Evolutionary conservation across 2,329 filamentous ascomycete genomes (phyloP), one percentile per base, ranked within the genome.

Genomic region (Scopulariopsis brevicaulis): DNA sequence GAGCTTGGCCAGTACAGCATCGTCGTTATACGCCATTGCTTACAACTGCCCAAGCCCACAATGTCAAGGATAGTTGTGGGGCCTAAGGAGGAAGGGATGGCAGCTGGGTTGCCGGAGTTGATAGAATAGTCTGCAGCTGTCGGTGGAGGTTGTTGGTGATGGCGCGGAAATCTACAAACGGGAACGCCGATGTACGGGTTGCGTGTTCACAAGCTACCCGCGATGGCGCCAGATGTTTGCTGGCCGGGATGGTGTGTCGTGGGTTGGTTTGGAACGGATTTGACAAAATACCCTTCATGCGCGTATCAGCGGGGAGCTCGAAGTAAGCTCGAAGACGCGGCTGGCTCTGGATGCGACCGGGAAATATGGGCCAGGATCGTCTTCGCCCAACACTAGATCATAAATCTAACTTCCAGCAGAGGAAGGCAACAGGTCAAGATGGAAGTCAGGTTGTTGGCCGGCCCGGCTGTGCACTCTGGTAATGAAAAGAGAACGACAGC

Each of bases 1-100:
- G 57, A 99, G 86, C 77, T 96, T 96, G 57, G 93, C 90, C 70
- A 92, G 84, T 58, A 99, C 91, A 53, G 91, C 89, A 75, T 99
- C 94, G 73, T 97, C 92, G 64, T 88, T 94, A 75, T 96, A 97
- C 53, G 94, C 86, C 93, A 99, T 96, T 60, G 60, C 71, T 64
- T 22, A 34, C 54, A 37, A 5, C 48, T 37, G 25, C 51, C 51
- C 51, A 35, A 50, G 22, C 46, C 46, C n/a, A 50, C 5, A 22
- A 22, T 22, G 12, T 50, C 46, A 50, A 24, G n/a, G 20, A 50
- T 24, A 20, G 4, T 50, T 24, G 6, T 20, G 20, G 12, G 20
- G 20, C 46, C 5, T 14, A 24, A 20, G 20, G 20, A 24, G 46
- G 20, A 12, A 6, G 24, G 12, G 20, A 24, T n/a, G 22, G 10